phyloP scores from a whole-genome alignment of 2,329 filamentous ascomycete species.

The Cordyceps cateniannulata region DNA sequence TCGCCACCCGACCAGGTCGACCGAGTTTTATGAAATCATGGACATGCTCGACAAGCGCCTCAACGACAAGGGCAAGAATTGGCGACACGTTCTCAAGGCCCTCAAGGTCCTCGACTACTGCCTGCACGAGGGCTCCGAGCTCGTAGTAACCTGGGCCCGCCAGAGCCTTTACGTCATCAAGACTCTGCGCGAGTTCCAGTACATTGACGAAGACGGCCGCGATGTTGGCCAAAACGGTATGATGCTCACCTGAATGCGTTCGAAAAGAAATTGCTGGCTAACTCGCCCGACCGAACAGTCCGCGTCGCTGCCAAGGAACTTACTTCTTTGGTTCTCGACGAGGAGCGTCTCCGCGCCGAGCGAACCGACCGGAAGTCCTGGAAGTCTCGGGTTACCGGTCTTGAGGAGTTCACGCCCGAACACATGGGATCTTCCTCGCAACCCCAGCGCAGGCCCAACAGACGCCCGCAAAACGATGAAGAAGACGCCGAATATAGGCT shows the following conservation, averaged over 20 bases:
- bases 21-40: conserved; percentile 99
- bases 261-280: conserved; percentile 4
- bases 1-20: conserved; percentile 53
- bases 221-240: conserved; percentile 96
- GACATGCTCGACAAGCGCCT: conserved; percentile 98
- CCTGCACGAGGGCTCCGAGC: conserved; percentile 90
- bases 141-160: conserved; percentile 95
- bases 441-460: conserved; percentile 38
- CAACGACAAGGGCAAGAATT: conserved; percentile 99
- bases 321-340: conserved; percentile 84
- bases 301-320: conserved; percentile 94
- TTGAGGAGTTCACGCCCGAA: conserved; percentile 68
- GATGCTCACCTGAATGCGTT: conserved; percentile 22
- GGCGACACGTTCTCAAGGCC: conserved; percentile 95
- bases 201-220: conserved; percentile 88
- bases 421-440: conserved; percentile 30
- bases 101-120: conserved; percentile 98
- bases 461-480: conserved; percentile 56
- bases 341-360: conserved; percentile 85
- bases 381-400: conserved; percentile 92
- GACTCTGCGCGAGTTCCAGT: conserved; percentile 93
- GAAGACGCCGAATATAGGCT: conserved; percentile 87
- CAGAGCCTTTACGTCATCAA: conserved; percentile 99
- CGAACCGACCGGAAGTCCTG: conserved; percentile 86
- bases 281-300: conserved; percentile 47